phyloP scores from a whole-genome alignment of 495 filamentous ascomycete species.

The Podospora bellae-mahoneyi region DNA sequence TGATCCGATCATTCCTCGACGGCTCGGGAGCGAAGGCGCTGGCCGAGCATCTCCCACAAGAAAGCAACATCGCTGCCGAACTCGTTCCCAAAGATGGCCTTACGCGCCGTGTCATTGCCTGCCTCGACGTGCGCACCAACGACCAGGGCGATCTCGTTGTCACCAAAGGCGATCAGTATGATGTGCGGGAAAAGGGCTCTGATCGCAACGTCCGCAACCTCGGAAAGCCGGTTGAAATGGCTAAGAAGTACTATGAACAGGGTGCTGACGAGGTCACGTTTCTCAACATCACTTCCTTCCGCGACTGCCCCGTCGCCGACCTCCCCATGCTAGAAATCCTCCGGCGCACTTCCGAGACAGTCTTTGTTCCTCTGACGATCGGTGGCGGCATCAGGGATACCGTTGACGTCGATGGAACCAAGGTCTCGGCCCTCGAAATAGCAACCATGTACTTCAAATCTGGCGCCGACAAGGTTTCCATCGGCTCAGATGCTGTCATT shows the following conservation, averaged over 20 bases:
- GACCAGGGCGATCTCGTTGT: constrained; percentile 94
- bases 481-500: constrained; percentile 89
- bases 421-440: constrained; percentile 81
- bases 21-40: constrained; percentile 52
- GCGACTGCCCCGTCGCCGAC: constrained; percentile 88
- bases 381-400: constrained; percentile 93
- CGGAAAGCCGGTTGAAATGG: constrained; percentile 95
- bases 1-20: constrained; percentile 79
- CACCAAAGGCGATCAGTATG: constrained; percentile 98
- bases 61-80: constrained; percentile 5
- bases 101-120: constrained; percentile 88
- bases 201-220: constrained; percentile 82
- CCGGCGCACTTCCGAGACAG: constrained; percentile 77
- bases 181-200: constrained; percentile 90
- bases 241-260: constrained; percentile 89
- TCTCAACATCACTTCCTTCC: constrained; percentile 95
- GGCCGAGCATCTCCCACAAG: constrained; percentile 22
- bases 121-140: constrained; percentile 94
- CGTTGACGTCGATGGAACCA: constrained; percentile 82
- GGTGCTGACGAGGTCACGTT: constrained; percentile 97
- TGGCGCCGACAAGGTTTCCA: constrained; percentile 97
- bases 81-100: constrained; percentile 55
- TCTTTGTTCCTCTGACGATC: constrained; percentile 96
- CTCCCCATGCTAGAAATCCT: constrained; percentile 94
- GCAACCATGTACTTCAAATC: constrained; percentile 97